Conservation (phyloP, 2,329 filamentous ascomycete species). For the Verticillium nonalfalfae region DNA sequence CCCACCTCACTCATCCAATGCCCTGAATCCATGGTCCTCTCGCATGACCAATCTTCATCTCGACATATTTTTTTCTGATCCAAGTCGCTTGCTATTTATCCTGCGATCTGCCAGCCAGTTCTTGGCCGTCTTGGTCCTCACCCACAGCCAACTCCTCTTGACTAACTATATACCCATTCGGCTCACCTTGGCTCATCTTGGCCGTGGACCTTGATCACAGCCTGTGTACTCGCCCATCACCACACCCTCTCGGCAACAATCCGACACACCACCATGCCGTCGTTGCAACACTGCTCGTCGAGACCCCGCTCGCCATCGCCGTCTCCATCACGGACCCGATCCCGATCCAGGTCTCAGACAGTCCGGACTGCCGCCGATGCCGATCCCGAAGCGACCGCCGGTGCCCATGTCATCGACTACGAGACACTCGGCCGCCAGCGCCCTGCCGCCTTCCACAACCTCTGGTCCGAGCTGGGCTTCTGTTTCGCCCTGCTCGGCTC, state of each 20-base stretch:
- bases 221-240: neutral
- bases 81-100: neutral
- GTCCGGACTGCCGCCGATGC: neutral
- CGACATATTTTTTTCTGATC: neutral
- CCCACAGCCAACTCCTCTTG: no score
- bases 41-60: neutral
- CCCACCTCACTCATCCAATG: neutral
- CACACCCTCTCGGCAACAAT: neutral
- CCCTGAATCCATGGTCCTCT: neutral
- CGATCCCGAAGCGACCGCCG: conserved; percentile 7
- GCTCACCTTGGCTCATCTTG: no score
- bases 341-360: neutral
- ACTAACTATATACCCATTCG: no score
- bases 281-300: neutral
- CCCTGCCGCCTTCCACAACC: conserved; percentile 46
- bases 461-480: conserved; percentile 54
- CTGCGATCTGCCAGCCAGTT: neutral
- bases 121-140: neutral
- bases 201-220: neutral
- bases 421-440: conserved; percentile 58
- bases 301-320: neutral
- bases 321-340: neutral
- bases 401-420: conserved; percentile 26
- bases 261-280: neutral
- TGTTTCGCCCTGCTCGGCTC: conserved; percentile 56